Evolutionary conservation across 2,329 filamentous ascomycete genomes (phyloP), one percentile per base, ranked within the genome.

Genomic region (Chaetomiaceae sp.): DNA sequence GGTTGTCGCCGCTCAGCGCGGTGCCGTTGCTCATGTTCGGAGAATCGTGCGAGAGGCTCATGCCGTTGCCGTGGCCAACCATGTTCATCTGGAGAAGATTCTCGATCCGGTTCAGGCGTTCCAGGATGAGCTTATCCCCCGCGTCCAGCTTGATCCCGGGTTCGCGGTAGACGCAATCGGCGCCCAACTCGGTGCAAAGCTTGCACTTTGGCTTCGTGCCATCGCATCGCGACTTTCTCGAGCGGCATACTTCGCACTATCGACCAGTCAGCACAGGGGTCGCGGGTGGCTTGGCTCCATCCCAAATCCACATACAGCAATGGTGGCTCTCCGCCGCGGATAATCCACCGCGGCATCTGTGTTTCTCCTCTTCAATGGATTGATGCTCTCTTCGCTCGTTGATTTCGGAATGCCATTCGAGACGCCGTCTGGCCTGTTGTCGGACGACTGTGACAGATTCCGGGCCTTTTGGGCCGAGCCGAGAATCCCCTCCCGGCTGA

Each of bases 71-170:
- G 45, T 74, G 69, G 38, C 69, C 71, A 17, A 77, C 72, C 58
- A 89, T 71, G 58, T 74, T 86, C 56, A 84, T 82, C 65, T 91
- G 86, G n/a, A 93, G 74, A 39, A 93, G 72, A 44, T 77, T 85
- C 67, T 93, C 88, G 61, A 93, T 91, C 47, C 86, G 82, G 60
- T 78, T 82, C 31, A 93, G 74, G 50, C 86, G 84, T 65, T 92
- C 88, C 33, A 93, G 72, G 55, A 93, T 93, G 50, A 93, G 74
- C 70, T 91, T 92, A 72, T 92, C 88, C 58, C 88, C 88, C 31
- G 87, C 87, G 65, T 93, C 88, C 9, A 93, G 79, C 70, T 93
- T 93, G 73, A 92, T 88, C 3, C 87, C 87, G 6, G 88, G 88
- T 65, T 93, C 88, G 56, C 88, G 81, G 67, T 93, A 93, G 58